Base-by-base conservation (phyloP, 345 rosid genomes). In the Eucalyptus tenuipes region DNA sequence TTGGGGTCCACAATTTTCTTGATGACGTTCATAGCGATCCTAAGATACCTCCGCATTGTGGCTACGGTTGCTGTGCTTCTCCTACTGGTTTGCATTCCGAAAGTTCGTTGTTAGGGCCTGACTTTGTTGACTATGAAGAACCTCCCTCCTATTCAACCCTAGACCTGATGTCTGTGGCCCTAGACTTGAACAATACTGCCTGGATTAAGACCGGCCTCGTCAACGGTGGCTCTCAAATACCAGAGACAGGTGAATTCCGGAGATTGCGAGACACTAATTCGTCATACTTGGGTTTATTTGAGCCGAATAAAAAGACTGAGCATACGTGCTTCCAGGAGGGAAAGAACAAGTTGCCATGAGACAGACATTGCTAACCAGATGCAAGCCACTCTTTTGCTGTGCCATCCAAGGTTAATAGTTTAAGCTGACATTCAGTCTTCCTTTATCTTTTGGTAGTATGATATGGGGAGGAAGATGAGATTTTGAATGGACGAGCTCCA, bases 171-270 rank as follows among this genome's bases (percentile, higher is more conserved):
- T 94, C 98, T 86, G 92, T 95, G 87, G 98, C 99, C 40, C 95
- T 98, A 0, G 99, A 97, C 89, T 90, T 97, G 92, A 97, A 97
- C 94, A 97, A 93, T 88, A 94, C 95, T 85, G 96, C 99, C 16
- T 94, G 99, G 97, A 95, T 95, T 55, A 95, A 93, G 92, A 97
- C 98, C 45, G 95, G 97, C 37, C 95, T 96, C 53, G 94, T 94
- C 89, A 94, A 90, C 64, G 85, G 91, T 53, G 88, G 88, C 25
- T 24, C 68, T 22, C 88, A 86, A 75, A 61, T 81, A 55, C 87
- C 91, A 2, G 49, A 49, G 45, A 75, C 68, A 10, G 40, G 42
- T 40, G 85, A 52, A 68, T 68, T 33, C 55, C 33, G 4, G 64
- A 31, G 52, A 87, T 55, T 55, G 61, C 61, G 11, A 22, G 85